phyloP scores from a whole-genome alignment of 768 basidiomycete species.

The Ephemerocybe angulata region DNA sequence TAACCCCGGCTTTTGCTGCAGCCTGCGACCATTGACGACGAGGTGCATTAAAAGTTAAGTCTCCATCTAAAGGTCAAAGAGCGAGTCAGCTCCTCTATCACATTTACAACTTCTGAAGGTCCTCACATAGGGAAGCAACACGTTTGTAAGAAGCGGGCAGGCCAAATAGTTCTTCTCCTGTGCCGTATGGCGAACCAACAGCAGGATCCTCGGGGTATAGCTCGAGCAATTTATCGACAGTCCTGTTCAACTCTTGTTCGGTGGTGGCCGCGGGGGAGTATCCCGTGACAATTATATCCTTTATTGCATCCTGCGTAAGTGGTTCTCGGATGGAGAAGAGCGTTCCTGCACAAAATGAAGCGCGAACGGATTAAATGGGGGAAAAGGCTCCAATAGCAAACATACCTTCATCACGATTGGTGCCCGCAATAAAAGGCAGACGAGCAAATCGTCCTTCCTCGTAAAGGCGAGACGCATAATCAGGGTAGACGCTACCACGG shows the following conservation, averaged over 20 bases:
- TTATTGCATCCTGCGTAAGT: slow-evolving; percentile 23
- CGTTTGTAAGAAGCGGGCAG: slow-evolving; percentile 31
- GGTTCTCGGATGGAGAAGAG: slow-evolving; percentile 26
- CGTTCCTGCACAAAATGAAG: slow-evolving; percentile 26
- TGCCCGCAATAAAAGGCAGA: slow-evolving; percentile 45
- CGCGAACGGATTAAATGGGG: neutral
- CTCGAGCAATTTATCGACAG: slow-evolving; percentile 25
- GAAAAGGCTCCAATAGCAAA: neutral
- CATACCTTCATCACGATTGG: slow-evolving; percentile 44
- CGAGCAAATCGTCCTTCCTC: slow-evolving; percentile 24
- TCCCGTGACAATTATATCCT: slow-evolving; percentile 21
- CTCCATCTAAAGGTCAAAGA: too few relatives aligned
- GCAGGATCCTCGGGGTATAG: slow-evolving; percentile 42
- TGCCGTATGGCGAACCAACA: slow-evolving; percentile 43
- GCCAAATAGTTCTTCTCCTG: slow-evolving; percentile 44
- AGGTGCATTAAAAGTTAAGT: too few relatives aligned
- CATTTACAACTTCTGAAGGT: too few relatives aligned
- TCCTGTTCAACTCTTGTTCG: slow-evolving; percentile 16
- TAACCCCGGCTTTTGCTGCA: too few relatives aligned
- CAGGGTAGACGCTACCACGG: slow-evolving; percentile 35
- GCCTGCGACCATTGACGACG: too few relatives aligned
- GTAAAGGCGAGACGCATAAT: slow-evolving; percentile 33
- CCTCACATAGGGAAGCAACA: slow-evolving; percentile 28
- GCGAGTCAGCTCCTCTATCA: too few relatives aligned
- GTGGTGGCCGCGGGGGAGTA: slow-evolving; percentile 27